Conservation (phyloP, 768 basidiomycete species). For the Serpula lacrymans region DNA sequence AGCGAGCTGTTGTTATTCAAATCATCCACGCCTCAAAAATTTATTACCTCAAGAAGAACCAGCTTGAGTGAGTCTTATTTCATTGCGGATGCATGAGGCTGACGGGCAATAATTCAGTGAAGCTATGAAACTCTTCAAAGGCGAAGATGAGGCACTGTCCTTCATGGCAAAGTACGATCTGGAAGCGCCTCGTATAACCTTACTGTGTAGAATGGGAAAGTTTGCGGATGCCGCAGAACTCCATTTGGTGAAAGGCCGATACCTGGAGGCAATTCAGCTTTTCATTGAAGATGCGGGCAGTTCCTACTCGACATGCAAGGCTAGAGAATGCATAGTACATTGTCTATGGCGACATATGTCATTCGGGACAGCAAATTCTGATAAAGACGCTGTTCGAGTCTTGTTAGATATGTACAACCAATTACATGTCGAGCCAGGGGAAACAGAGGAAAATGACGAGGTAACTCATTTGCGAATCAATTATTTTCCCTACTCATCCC, state of each 20-base stretch:
- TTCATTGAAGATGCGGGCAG: conserved; percentile 35
- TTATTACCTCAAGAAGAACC: conserved; percentile 40
- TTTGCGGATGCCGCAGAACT: conserved; percentile 50
- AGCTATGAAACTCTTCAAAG: conserved; percentile 45
- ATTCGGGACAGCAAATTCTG: conserved; percentile 31
- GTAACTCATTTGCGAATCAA: no score
- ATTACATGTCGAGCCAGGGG: no score
- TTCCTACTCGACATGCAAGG: conserved; percentile 24
- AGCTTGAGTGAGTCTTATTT: no score
- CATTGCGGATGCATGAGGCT: no score
- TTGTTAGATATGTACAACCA: no score
- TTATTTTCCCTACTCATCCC: no score
- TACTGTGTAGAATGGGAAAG: conserved; percentile 42
- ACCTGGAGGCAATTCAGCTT: conserved; percentile 43
- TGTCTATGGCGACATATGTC: conserved; percentile 40
- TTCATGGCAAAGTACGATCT: conserved; percentile 55
- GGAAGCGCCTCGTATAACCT: conserved; percentile 41
- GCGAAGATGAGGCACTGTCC: conserved; percentile 48
- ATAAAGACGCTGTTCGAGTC: no score
- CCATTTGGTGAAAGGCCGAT: conserved; percentile 45
- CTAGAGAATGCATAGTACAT: conserved; percentile 32
- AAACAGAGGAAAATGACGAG: no score
- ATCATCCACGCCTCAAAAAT: conserved; percentile 39
- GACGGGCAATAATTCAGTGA: conserved; percentile 32
- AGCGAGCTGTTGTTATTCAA: conserved; percentile 16